phyloP scores from a whole-genome alignment of 1,284 basidiomycete species.

The Trichosporon sp. region DNA sequence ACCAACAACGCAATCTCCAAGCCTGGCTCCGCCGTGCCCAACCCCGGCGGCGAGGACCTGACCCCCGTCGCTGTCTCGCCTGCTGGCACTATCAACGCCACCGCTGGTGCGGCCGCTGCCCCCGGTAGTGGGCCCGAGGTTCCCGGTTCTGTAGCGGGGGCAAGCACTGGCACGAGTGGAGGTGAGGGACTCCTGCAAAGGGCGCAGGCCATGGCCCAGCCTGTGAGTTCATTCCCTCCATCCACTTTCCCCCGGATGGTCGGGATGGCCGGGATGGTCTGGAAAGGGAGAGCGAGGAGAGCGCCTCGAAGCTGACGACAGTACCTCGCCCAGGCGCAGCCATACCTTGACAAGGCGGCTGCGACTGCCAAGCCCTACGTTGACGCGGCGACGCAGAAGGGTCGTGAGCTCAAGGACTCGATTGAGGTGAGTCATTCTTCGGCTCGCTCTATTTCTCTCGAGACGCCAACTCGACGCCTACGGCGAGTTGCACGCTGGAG shows the following conservation, averaged over 20 bases:
- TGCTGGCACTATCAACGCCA: background rate
- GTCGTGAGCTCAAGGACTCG: conserved; percentile 45
- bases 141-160: background rate
- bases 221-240: background rate
- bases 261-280: too few species aligned
- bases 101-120: too few species aligned
- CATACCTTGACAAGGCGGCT: conserved; percentile 42
- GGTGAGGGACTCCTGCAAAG: conserved; percentile 7
- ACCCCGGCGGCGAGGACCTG: background rate
- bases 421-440: conserved; percentile 42
- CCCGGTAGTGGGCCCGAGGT: background rate
- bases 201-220: conserved; percentile 19
- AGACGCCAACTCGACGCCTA: too few species aligned
- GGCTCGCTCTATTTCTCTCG: too few species aligned
- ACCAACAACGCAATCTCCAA: background rate
- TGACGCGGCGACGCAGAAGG: conserved; percentile 50
- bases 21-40: background rate
- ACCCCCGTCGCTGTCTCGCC: background rate
- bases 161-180: background rate
- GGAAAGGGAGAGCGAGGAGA: too few species aligned
- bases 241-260: too few species aligned
- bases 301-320: conserved; percentile 23
- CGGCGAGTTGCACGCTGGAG: too few species aligned
- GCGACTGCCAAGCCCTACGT: conserved; percentile 45
- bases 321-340: conserved; percentile 41